A percentile compares a stretch with the other conserved stretches of the same genome.
Conservation (phyloP, 2,329 filamentous ascomycete genomes). For the Monosporascus ibericus region DNA sequence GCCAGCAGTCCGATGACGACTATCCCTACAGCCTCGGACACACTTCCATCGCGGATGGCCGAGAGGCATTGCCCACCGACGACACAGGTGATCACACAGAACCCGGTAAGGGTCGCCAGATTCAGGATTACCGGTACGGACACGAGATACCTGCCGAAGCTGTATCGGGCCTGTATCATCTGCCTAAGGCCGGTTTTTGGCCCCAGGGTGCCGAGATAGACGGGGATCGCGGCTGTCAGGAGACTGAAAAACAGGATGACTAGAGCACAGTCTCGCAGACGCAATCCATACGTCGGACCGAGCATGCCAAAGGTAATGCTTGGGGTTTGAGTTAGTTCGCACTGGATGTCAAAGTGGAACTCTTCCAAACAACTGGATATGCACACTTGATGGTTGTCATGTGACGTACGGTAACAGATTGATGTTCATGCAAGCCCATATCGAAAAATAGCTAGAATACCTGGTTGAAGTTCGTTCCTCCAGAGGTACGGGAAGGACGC, state of each 20-base stretch:
- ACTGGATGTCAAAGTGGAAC: neutral
- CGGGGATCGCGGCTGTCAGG: conserved; percentile 46
- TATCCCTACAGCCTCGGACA: conserved; percentile 52
- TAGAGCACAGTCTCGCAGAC: conserved; percentile 49
- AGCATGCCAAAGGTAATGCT: conserved; percentile 60
- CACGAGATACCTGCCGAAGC: conserved; percentile 54
- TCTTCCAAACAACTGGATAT: too few species aligned
- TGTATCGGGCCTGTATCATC: conserved; percentile 59
- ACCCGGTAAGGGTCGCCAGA: conserved; percentile 56
- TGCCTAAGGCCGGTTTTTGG: conserved; percentile 60
- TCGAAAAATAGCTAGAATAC: conserved; percentile 23
- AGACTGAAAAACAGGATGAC: conserved; percentile 60
- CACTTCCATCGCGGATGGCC: conserved; percentile 40
- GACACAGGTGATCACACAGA: conserved; percentile 55
- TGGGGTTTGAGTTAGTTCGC: neutral
- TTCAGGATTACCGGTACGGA: conserved; percentile 57
- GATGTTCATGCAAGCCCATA: conserved; percentile 24
- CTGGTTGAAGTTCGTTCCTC: conserved; percentile 23
- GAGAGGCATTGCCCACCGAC: conserved; percentile 55
- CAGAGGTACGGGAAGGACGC: conserved; percentile 21
- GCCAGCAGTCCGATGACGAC: conserved; percentile 52
- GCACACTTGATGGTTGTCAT: too few species aligned
- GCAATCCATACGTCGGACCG: conserved; percentile 47
- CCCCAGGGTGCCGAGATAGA: conserved; percentile 51
- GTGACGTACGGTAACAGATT: conserved; percentile 23